Base-by-base conservation (phyloP, 75 land plant species). In the Adiantum capillusveneris region DNA sequence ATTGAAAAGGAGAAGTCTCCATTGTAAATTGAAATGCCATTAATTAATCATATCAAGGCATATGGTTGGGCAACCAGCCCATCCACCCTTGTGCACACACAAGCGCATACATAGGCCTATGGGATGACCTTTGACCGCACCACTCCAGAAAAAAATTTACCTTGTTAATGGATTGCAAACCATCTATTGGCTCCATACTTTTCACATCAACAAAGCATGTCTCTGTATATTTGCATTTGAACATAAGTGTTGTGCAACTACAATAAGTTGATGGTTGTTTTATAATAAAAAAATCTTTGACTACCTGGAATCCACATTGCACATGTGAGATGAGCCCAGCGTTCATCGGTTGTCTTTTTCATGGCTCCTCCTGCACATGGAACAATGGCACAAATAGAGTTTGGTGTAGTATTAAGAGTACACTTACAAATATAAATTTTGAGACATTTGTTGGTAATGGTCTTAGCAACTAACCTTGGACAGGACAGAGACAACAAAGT, bases 241-340 rank as follows among this genome's bases (percentile, higher is more conserved):
- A n/a, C n/a, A n/a, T n/a, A n/a, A n/a, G n/a, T n/a, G n/a, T n/a
- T n/a, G n/a, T 6, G 27, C 5, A 26, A 55, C 28, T 11, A 11
- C 27, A 25, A 55, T 12, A 21, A 18, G 18, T 55, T 11, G 31
- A 55, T 25, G 3, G 13, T 21, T 6, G 31, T 6, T n/a, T n/a
- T n/a, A n/a, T n/a, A n/a, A n/a, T n/a, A n/a, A n/a, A n/a, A n/a
- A n/a, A n/a, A n/a, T n/a, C n/a, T n/a, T n/a, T n/a, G n/a, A n/a
- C 62, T 43, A 48, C 94, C 98, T 60, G 98, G 98, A 58, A 93
- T 86, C 98, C 98, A 93, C 67, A 90, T 87, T 13, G 95, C 98
- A 89, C 98, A 93, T 61, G 95, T 79, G 42, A 93, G 73, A 67
- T 93, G 98, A 62, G 88, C 98, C 98, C 98, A 93, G 14, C 90